Evolutionary conservation across 1,284 basidiomycete genomes (phyloP).

Genomic region (Sanguinoderma infundibulare): DNA sequence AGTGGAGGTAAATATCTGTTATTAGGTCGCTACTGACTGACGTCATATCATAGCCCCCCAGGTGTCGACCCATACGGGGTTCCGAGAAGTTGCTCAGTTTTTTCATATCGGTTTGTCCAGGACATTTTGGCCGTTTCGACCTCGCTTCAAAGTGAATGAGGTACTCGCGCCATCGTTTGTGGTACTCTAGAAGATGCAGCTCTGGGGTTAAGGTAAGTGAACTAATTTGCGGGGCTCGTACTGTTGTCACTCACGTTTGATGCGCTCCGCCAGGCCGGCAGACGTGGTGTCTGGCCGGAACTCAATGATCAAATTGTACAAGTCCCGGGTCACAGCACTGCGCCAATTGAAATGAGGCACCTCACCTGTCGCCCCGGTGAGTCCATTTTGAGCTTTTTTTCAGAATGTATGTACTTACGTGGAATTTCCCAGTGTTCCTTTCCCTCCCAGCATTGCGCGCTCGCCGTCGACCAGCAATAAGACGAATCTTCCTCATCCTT

Average conservation of each 20-base stretch:
- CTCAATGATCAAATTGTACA: not conserved
- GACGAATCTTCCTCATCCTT: not conserved
- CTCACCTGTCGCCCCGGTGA: not conserved
- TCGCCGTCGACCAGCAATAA: conserved; percentile 1
- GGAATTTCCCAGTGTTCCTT: conserved; percentile 2
- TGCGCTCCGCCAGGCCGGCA: not conserved
- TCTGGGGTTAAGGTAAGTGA: not conserved
- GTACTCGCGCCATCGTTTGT: not conserved
- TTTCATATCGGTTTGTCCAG: not conserved
- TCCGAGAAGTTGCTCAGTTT: not conserved
- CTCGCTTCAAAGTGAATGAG: not conserved
- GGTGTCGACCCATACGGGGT: not conserved
- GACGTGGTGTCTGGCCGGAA: not conserved
- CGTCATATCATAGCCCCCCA: not conserved
- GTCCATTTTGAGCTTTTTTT: not conserved
- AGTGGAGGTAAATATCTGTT: not conserved
- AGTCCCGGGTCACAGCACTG: not conserved
- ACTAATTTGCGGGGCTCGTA: too few species aligned
- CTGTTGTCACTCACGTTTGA: not conserved
- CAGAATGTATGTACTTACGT: not conserved
- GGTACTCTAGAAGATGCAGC: not conserved
- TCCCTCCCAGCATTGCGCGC: not conserved
- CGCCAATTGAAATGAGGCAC: not conserved
- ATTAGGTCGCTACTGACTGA: not conserved
- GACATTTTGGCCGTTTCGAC: not conserved